These are phyloP conservation scores for Exophiala lecanii-corni DNA, from an alignment of 2,329 filamentous ascomycete species.

Conservation along the genomic window DNA sequence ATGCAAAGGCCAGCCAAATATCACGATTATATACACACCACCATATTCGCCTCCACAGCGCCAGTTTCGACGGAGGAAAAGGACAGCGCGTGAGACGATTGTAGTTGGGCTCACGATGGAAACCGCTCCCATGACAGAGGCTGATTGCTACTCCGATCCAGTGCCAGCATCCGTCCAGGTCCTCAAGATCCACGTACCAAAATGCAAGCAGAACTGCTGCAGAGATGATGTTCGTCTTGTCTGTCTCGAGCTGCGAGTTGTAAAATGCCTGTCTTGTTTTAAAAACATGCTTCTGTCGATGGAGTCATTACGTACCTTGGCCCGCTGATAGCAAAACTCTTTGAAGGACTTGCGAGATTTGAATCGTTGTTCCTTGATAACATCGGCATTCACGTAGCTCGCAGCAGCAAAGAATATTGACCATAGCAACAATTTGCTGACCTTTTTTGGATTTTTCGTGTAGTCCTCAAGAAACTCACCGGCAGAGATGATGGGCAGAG, in stretches of 20 bases:
- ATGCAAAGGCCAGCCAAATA: slow-evolving; percentile 37
- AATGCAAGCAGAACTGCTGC: slow-evolving; percentile 40
- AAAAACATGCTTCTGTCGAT: neutral
- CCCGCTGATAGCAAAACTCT: slow-evolving; percentile 34
- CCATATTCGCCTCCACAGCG: slow-evolving; percentile 39
- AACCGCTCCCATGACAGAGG: slow-evolving; percentile 41
- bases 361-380: slow-evolving; percentile 32
- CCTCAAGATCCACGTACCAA: slow-evolving; percentile 40
- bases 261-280: slow-evolving; percentile 5
- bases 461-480: slow-evolving; percentile 11
- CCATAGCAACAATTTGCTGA: slow-evolving; percentile 33
- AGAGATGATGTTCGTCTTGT: slow-evolving; percentile 40
- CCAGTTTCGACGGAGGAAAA: slow-evolving; percentile 25
- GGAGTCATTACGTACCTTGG: slow-evolving; percentile 30
- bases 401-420: slow-evolving; percentile 37
- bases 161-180: slow-evolving; percentile 42
- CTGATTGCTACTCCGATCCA: slow-evolving; percentile 44
- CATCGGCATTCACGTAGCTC: slow-evolving; percentile 28
- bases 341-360: slow-evolving; percentile 35
- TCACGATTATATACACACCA: slow-evolving; percentile 40
- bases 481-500: slow-evolving; percentile 13
- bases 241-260: slow-evolving; percentile 29
- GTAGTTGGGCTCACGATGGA: slow-evolving; percentile 35
- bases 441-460: slow-evolving; percentile 2
- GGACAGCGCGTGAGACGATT: slow-evolving; percentile 13